Evolutionary conservation across 2,329 filamentous ascomycete species (phyloP), one percentile per base, ranked within the genome.

Genomic region (Colletotrichum musae): DNA sequence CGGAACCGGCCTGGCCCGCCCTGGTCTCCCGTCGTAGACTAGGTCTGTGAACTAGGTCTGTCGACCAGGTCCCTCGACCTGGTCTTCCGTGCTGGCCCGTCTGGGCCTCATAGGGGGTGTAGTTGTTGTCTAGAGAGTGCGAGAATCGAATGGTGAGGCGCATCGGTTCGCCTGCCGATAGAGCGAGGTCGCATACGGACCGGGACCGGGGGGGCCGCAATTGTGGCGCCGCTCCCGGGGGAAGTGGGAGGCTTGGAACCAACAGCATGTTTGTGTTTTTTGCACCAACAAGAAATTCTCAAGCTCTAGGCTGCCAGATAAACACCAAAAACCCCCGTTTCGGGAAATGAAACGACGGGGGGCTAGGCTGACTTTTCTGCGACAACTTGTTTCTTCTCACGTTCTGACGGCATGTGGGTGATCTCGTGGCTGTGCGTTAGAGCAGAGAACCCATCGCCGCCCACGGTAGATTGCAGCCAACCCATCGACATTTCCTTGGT

Each of bases 101-200:
- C 32, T 4, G 10, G 41, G 41, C 15, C 52, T 50, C 47, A 36
- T 36, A 6, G 10, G 32, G 32, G 32, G 32, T 36, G 32, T 36
- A 7, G 9, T 6, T 18, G 9, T 6, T 18, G 12, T 21, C 47
- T 21, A 12, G 47, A 12, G 47, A 50, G 47, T 36, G 32, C 32
- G n/a, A n/a, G 15, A 50, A 50, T 21, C 16, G 10, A 21, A 50
- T 50, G n/a, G 60, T 32, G n/a, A 48, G 53, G 53, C 60, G 41
- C 39, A 64, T 18, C 32, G 26, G 47, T 32, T 16, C 39, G 39
- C 47, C 59, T 47, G 45, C 18, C 53, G 60, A 51, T 39, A 64
- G 18, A 41, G 41, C 51, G 21, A 50, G 10, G 47, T 50, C 47
- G 47, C 18, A 50, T 48, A 61, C 24, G 58, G 36, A 32, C 39